A percentile compares a stretch with the other conserved stretches of the same genome.
These are phyloP conservation scores for Ramaria sp. DNA, from an alignment of 768 basidiomycete species.

Conservation along the genomic window DNA sequence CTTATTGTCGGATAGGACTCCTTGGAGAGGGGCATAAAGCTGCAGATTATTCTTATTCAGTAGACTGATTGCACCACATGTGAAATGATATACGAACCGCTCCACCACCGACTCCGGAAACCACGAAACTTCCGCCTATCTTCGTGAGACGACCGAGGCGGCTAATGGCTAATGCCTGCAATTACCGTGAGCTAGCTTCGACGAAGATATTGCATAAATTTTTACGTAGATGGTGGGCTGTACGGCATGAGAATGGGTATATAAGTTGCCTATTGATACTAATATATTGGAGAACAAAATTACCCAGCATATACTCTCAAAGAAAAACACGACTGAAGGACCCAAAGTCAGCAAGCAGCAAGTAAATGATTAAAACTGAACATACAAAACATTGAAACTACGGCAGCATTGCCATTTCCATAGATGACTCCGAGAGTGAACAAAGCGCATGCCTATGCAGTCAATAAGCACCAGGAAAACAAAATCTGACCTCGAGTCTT, in stretches of 20 bases:
- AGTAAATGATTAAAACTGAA: neutral
- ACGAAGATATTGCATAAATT: neutral
- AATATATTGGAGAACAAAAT: neutral
- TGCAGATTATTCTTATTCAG: neutral
- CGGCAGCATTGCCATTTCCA: slow-evolving; percentile 39
- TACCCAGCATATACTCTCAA: slow-evolving; percentile 56
- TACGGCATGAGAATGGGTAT: neutral
- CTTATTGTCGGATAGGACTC: slow-evolving; percentile 5
- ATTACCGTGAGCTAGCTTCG: neutral
- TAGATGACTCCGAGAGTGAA: slow-evolving; percentile 43
- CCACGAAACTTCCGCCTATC: slow-evolving; percentile 9
- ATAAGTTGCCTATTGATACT: neutral
- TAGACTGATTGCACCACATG: neutral
- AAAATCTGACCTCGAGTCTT: neutral
- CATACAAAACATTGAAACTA: slow-evolving; percentile 42
- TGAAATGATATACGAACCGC: neutral
- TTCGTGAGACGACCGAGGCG: slow-evolving; percentile 23
- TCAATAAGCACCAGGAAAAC: slow-evolving; percentile 19
- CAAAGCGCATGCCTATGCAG: slow-evolving; percentile 46
- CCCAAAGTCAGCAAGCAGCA: neutral
- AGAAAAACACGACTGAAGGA: slow-evolving; percentile 47
- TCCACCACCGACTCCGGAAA: slow-evolving; percentile 11
- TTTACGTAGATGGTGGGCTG: slow-evolving; percentile 7
- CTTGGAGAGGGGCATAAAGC: slow-evolving; percentile 11
- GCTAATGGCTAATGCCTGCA: slow-evolving; percentile 19